phyloP scores from a whole-genome alignment of 1,284 basidiomycete species.

The Violaceomyces palustris region DNA sequence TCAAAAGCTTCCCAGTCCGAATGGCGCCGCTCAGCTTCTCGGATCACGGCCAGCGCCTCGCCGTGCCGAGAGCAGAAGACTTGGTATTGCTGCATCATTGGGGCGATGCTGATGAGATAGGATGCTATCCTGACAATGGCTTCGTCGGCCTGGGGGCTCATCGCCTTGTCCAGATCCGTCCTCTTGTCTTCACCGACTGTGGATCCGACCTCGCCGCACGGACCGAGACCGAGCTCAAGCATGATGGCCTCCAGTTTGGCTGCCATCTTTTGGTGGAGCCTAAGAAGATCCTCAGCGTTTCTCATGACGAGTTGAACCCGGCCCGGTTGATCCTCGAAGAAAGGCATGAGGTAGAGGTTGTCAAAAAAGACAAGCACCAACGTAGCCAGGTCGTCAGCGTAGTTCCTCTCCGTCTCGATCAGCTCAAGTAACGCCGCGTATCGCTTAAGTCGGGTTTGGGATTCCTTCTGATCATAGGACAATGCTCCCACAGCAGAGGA shows the following conservation, averaged over 20 bases:
- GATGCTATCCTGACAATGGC: slow-evolving; percentile 27
- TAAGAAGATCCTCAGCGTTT: slow-evolving; percentile 40
- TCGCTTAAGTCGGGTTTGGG: slow-evolving; percentile 18
- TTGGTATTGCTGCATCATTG: slow-evolving; percentile 31
- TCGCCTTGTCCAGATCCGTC: slow-evolving; percentile 20
- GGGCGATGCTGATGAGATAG: slow-evolving; percentile 31
- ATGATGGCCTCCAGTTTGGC: slow-evolving; percentile 34
- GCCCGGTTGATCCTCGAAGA: slow-evolving; percentile 38
- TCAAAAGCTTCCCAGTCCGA: slow-evolving; percentile 48
- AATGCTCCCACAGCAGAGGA: neutral
- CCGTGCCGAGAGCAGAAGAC: slow-evolving; percentile 49
- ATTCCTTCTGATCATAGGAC: slow-evolving; percentile 3
- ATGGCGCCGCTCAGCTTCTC: slow-evolving; percentile 43
- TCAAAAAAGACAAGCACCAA: slow-evolving; percentile 48
- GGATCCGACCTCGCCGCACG: slow-evolving; percentile 2
- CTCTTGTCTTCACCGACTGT: slow-evolving; percentile 7
- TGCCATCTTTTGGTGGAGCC: slow-evolving; percentile 37
- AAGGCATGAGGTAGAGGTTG: slow-evolving; percentile 42
- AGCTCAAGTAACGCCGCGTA: slow-evolving; percentile 47
- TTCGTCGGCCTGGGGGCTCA: slow-evolving; percentile 30
- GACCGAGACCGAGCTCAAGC: slow-evolving; percentile 21
- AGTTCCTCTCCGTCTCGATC: slow-evolving; percentile 48
- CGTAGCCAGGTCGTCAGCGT: slow-evolving; percentile 44
- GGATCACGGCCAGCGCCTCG: slow-evolving; percentile 45
- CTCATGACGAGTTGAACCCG: slow-evolving; percentile 39